These are phyloP conservation scores for Ziziphus jujuba DNA, from an alignment of 306 rosid species.

Conservation along the genomic window DNA sequence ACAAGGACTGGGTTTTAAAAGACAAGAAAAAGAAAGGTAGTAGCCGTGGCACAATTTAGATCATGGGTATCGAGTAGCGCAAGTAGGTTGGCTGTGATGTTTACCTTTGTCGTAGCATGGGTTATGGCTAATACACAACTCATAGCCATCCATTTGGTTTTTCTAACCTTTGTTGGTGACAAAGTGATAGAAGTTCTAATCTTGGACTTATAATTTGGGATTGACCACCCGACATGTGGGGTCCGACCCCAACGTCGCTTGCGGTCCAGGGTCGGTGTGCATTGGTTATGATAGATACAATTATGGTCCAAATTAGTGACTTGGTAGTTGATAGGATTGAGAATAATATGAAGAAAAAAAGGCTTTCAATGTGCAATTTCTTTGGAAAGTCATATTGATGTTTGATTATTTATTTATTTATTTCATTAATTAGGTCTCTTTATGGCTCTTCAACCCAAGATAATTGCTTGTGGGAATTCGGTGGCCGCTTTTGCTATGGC, in stretches of 20 bases:
- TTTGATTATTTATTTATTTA: background rate
- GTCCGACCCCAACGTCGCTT: constrained; percentile 35
- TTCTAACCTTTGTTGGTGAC: constrained; percentile 4
- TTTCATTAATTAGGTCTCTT: constrained; percentile 57
- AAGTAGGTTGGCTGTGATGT: constrained; percentile 13
- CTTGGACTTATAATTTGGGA: constrained; percentile 36
- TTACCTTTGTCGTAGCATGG: background rate
- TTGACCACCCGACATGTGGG: constrained; percentile 83
- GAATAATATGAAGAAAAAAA: background rate
- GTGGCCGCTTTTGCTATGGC: constrained; percentile 95
- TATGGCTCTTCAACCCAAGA: constrained; percentile 98
- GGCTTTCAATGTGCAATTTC: background rate
- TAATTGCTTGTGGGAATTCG: constrained; percentile 97
- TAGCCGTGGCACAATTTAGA: background rate
- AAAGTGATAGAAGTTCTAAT: constrained; percentile 14
- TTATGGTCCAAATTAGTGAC: constrained; percentile 12
- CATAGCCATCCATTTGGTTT: constrained; percentile 29
- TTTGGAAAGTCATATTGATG: background rate
- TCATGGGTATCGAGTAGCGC: constrained; percentile 5
- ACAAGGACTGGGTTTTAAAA: background rate
- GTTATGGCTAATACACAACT: constrained; percentile 8
- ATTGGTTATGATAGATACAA: constrained; percentile 24
- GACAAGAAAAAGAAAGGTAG: background rate
- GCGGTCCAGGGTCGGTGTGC: constrained; percentile 52
- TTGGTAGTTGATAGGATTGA: constrained; percentile 32